These are phyloP conservation scores for Bacidia rubella DNA, from an alignment of 495 filamentous ascomycete species.

Conservation along the genomic window DNA sequence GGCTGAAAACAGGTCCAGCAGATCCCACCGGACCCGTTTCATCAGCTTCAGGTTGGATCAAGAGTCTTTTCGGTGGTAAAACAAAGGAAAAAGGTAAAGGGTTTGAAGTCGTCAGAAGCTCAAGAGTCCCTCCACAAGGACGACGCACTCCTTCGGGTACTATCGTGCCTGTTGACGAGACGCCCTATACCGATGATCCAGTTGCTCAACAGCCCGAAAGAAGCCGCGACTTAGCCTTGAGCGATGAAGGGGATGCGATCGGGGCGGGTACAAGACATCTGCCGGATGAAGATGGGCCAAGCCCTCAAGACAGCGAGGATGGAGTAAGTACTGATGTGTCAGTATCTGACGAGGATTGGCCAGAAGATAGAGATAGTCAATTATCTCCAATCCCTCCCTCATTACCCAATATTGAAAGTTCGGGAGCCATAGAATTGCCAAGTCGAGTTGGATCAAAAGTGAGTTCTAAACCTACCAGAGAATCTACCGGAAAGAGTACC, in stretches of 20 bases:
- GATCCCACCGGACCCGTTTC: conserved; percentile 86
- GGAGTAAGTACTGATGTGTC: conserved; percentile 27
- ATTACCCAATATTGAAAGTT: conserved; percentile 48
- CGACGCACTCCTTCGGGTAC: conserved; percentile 23
- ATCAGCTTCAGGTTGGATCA: conserved; percentile 79
- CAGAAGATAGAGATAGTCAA: conserved; percentile 20
- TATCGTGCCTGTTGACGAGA: conserved; percentile 16
- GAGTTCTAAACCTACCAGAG: conserved; percentile 26
- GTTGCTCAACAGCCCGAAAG: conserved; percentile 38
- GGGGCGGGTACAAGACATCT: conserved; percentile 21
- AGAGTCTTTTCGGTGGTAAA: conserved; percentile 62
- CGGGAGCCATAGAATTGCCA: conserved; percentile 49
- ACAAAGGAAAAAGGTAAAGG: conserved; percentile 84
- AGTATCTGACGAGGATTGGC: conserved; percentile 29
- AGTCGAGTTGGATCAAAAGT: conserved; percentile 49
- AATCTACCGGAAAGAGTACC: conserved; percentile 24
- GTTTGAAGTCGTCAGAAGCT: conserved; percentile 87
- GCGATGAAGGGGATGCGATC: conserved; percentile 26
- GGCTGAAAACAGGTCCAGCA: conserved; percentile 82
- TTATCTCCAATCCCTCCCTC: conserved; percentile 40
- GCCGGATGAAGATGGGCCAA: conserved; percentile 13
- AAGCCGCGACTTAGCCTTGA: conserved; percentile 42
- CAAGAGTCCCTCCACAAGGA: conserved; percentile 43
- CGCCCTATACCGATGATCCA: conserved; percentile 46
- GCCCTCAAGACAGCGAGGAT: conserved; percentile 12